Evolutionary conservation across 345 rosid genomes (phyloP).

Genomic region (Brassica incana): DNA sequence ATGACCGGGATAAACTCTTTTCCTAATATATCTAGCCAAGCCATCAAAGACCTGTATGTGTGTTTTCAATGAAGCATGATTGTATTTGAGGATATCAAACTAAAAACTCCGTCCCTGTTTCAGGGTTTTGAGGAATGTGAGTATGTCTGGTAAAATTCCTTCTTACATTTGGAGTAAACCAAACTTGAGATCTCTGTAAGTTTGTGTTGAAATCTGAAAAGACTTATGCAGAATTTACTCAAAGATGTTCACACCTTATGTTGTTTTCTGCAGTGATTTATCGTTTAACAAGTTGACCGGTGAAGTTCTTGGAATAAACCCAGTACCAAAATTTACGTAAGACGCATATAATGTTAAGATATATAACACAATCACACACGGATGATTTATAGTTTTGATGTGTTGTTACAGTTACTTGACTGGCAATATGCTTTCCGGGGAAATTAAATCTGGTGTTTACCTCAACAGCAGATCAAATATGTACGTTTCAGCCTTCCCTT

Average conservation of each 20-base stretch:
- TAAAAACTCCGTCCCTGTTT: not conserved
- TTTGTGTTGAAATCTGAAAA: not conserved
- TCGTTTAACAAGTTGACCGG: constrained; percentile 36
- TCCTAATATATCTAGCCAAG: constrained; percentile 28
- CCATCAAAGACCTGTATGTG: not conserved
- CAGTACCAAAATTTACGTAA: constrained; percentile 4
- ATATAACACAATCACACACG: not conserved
- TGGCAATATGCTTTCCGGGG: constrained; percentile 34
- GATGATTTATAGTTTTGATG: not conserved
- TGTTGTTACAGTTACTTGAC: constrained; percentile 31
- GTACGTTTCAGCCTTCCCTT: constrained; percentile 10
- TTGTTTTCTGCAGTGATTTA: constrained; percentile 29
- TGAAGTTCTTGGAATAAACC: not conserved
- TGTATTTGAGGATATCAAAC: not conserved
- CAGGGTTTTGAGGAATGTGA: constrained; percentile 35
- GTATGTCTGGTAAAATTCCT: constrained; percentile 34
- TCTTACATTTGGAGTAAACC: constrained; percentile 25
- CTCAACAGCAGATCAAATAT: constrained; percentile 2
- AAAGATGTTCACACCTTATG: not conserved
- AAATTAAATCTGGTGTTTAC: not conserved
- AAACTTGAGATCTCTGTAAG: not conserved
- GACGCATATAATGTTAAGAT: not conserved
- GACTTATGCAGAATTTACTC: not conserved
- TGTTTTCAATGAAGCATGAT: not conserved
- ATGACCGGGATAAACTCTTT: constrained; percentile 40